Conservation (phyloP, 768 basidiomycete genomes). For the Cyclocybe cylindracea region DNA sequence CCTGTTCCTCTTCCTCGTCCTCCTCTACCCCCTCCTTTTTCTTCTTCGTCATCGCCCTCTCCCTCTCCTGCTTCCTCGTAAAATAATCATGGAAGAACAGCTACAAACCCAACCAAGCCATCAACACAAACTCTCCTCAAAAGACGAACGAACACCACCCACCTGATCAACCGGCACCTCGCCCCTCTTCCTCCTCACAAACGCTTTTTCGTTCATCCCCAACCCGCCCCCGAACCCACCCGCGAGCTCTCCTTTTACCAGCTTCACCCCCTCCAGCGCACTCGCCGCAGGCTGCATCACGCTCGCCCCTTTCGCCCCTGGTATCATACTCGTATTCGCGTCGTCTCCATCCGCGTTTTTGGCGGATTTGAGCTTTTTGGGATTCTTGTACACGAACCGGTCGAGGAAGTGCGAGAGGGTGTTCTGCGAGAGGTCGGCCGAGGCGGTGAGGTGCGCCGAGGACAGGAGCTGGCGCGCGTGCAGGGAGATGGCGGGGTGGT, state of each 20-base stretch:
- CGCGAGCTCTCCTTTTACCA: conserved; percentile 59
- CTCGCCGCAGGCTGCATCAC: conserved; percentile 95
- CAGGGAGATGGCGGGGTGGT: conserved; percentile 87
- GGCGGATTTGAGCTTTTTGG: conserved; percentile 61
- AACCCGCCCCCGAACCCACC: conserved; percentile 31
- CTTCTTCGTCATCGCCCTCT: conserved; percentile 47
- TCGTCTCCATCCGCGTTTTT: conserved; percentile 23
- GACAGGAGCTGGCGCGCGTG: conserved; percentile 82
- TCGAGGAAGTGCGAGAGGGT: conserved; percentile 95
- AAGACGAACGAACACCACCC: conserved; percentile 17
- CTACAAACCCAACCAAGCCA: conserved; percentile 33
- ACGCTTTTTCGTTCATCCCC: conserved; percentile 73
- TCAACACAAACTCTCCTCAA: not conserved
- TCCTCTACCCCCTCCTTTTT: conserved; percentile 32
- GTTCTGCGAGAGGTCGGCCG: conserved; percentile 88
- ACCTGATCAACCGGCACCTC: conserved; percentile 91
- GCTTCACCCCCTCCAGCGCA: conserved; percentile 70
- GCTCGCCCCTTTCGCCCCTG: conserved; percentile 45
- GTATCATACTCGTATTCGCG: conserved; percentile 79
- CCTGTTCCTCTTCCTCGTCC: conserved; percentile 37
- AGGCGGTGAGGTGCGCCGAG: conserved; percentile 74
- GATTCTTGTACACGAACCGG: conserved; percentile 95
- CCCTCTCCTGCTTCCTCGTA: conserved; percentile 62
- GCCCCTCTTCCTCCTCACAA: conserved; percentile 65
- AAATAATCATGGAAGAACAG: conserved; percentile 94